Evolutionary conservation across 2,329 filamentous ascomycete genomes (phyloP).

Genomic region (Coleophoma crateriformis): DNA sequence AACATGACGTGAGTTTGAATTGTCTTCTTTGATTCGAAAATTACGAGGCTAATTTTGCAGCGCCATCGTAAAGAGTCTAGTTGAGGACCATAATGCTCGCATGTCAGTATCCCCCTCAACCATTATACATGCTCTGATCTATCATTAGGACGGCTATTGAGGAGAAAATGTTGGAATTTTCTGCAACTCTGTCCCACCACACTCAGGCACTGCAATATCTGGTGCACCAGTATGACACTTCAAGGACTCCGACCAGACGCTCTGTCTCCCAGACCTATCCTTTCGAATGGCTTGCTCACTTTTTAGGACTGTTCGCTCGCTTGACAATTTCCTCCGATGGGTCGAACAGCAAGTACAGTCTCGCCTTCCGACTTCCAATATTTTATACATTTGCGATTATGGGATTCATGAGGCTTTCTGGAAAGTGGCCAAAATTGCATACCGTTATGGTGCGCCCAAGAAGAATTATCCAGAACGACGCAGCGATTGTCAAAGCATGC

Average conservation of each 20-base stretch:
- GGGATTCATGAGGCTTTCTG: not conserved
- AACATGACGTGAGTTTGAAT: too few relatives aligned
- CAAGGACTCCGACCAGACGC: not conserved
- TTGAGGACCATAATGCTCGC: too few relatives aligned
- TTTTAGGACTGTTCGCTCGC: not conserved
- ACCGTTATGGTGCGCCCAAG: not conserved
- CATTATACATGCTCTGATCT: too few relatives aligned
- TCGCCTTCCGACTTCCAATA: not conserved
- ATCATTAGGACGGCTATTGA: too few relatives aligned
- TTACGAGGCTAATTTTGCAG: too few relatives aligned
- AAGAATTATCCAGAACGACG: not conserved
- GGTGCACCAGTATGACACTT: not conserved
- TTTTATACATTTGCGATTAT: not conserved
- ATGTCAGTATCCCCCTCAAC: too few relatives aligned
- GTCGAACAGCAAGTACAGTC: not conserved
- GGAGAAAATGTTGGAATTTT: too few relatives aligned
- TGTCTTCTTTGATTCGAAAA: too few relatives aligned
- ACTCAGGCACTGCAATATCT: not conserved
- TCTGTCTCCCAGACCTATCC: not conserved
- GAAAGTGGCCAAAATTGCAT: not conserved
- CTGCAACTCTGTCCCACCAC: too few relatives aligned
- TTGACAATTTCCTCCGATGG: not conserved
- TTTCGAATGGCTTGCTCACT: not conserved
- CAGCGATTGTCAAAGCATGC: not conserved
- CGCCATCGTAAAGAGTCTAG: too few relatives aligned